Conservation (phyloP, 768 basidiomycete genomes). For the Gloeophyllum trabeum region DNA sequence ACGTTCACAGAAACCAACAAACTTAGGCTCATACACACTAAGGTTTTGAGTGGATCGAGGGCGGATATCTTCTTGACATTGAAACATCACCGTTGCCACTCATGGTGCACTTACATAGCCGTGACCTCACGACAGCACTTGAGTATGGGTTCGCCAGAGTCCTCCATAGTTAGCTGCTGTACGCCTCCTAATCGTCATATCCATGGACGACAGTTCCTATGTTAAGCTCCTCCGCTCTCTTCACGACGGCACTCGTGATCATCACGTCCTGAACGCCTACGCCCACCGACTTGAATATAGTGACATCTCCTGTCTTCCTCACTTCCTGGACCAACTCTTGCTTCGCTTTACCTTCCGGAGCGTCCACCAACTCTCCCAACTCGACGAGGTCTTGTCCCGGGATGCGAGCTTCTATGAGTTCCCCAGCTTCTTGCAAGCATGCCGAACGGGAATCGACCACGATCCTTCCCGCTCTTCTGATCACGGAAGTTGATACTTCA, state of each 20-base stretch:
- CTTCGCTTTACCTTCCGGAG: conserved; percentile 7
- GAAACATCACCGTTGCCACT: no score
- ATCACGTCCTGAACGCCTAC: conserved; percentile 82
- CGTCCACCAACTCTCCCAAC: conserved; percentile 50
- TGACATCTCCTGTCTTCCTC: conserved; percentile 27
- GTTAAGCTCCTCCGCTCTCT: conserved; percentile 41
- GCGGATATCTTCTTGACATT: no score
- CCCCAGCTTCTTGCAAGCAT: conserved; percentile 72
- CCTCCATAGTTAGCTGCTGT: no score
- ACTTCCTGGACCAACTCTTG: conserved; percentile 8
- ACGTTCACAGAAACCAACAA: no score
- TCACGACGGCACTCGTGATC: conserved; percentile 59
- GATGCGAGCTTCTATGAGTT: conserved; percentile 51
- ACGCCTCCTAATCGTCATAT: no score
- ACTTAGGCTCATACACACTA: no score
- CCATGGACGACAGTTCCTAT: conserved; percentile 27
- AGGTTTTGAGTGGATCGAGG: no score
- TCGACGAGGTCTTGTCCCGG: conserved; percentile 37
- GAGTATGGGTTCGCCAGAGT: no score
- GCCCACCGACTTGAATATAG: conserved; percentile 85
- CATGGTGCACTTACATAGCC: no score
- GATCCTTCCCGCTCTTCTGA: conserved; percentile 42
- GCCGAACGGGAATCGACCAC: conserved; percentile 69
- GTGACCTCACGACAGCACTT: no score
- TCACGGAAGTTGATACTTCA: conserved; percentile 53